phyloP scores from a whole-genome alignment of 139 green algal genomes.

The Yamagishiella unicocca region DNA sequence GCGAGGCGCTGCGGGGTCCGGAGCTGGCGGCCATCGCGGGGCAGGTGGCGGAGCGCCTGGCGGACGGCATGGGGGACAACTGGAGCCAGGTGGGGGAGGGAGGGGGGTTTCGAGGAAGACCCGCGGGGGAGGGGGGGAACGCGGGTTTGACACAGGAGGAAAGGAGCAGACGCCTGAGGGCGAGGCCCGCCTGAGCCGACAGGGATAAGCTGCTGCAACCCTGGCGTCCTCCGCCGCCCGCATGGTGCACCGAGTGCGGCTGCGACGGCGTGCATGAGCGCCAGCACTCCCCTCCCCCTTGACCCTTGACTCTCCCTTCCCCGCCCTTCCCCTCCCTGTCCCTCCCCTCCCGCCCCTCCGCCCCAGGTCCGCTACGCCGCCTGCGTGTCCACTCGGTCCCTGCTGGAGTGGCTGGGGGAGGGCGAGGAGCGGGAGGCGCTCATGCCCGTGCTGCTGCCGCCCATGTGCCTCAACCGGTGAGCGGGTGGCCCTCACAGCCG shows the following conservation, averaged over 20 bases:
- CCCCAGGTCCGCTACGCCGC: conserved; percentile 86
- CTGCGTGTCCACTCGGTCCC: conserved; percentile 76
- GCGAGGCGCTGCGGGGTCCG: conserved; percentile 58
- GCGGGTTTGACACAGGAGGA: no score
- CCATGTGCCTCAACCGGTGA: conserved; percentile 93
- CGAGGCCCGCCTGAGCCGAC: no score
- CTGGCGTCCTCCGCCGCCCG: no score
- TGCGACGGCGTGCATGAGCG: no score
- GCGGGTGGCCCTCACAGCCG: no score
- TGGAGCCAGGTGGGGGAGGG: conserved; percentile 86
- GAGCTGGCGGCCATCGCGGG: conserved; percentile 46
- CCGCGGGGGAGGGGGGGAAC: background rate
- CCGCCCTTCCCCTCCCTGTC: background rate
- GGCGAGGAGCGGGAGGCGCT: conserved; percentile 54
- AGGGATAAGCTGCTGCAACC: no score
- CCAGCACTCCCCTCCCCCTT: no score
- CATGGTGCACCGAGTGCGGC: no score
- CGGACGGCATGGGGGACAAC: conserved; percentile 90
- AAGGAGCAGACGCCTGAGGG: no score
- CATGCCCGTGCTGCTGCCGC: conserved; percentile 77
- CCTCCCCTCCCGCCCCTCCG: no score
- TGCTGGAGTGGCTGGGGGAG: conserved; percentile 68
- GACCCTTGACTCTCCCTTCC: no score
- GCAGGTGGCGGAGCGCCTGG: conserved; percentile 62
- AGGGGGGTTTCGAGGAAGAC: background rate